Evolutionary conservation across 768 basidiomycete species (phyloP), one percentile per base, ranked within the genome.

Genomic region (Suillus lakei): DNA sequence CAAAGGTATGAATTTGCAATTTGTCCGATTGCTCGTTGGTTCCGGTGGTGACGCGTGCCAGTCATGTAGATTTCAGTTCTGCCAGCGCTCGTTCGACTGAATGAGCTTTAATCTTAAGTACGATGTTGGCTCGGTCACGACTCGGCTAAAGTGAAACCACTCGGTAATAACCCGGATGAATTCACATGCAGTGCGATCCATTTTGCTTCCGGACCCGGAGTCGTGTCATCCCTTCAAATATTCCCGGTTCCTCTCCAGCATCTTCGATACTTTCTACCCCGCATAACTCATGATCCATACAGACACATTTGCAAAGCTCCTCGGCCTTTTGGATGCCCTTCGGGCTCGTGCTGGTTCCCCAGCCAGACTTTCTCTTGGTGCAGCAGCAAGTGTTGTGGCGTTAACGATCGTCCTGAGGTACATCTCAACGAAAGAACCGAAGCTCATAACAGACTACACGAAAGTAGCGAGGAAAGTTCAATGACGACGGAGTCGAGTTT

Each of bases 371-470:
- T 50, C 55, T 36, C 36, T 64, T 28, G 58, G n/a, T 38, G 34
- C 59, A 15, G 58, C 54, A 44, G 65, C 67, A 16, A 55, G 59
- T n/a, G 39, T 68, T 15, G 67, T 60, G 26, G 67, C 48, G 7
- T 48, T 71, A 8, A 56, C 61, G 0, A 34, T 70, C 15, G 15
- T 70, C 23, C 38, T 67, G 23, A 54, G 62, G 38, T 51, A 50
- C 10, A 5, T 58, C 39, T 38, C 41, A 5, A 55, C 36, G n/a
- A 69, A 62, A 44, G 16, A 61, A 55, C 7, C 44, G 6, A 67
- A 55, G 36, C 58, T 70, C 46, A 64, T 70, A n/a, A 68, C 61
- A 4, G 61, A 70, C 48, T 68, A 65, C 13, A 23, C 67, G 16
- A 61, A 62, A 30, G 63, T 68, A 18, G 69, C 69, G 10, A 65